Evolutionary conservation across 768 basidiomycete genomes (phyloP).

Genomic region (Boletales sp.): DNA sequence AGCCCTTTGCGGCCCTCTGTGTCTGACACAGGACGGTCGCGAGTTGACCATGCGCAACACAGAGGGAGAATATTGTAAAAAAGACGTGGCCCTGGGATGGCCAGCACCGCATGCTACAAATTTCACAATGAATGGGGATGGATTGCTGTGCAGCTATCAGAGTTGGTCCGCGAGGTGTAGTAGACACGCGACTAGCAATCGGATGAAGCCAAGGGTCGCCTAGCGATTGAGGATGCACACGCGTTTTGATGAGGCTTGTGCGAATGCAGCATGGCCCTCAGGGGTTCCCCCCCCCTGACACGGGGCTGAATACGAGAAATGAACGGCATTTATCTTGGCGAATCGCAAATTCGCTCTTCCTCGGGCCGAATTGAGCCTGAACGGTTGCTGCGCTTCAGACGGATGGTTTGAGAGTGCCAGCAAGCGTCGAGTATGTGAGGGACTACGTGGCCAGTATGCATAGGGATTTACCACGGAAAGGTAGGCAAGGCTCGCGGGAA

Average conservation of each 20-base stretch:
- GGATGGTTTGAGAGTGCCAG: neutral
- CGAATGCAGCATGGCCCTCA: constrained; percentile 24
- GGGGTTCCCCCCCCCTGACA: constrained; percentile 17
- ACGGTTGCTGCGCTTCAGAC: neutral
- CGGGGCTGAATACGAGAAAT: constrained; percentile 12
- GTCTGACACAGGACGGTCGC: constrained; percentile 1
- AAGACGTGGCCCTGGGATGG: neutral
- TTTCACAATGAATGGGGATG: neutral
- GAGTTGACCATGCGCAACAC: constrained; percentile 14
- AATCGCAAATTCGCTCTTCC: constrained; percentile 11
- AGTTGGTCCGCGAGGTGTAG: neutral
- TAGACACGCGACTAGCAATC: neutral
- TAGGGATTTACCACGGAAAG: neutral
- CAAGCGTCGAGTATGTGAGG: neutral
- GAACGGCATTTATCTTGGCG: constrained; percentile 24
- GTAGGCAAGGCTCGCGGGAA: constrained; percentile 20
- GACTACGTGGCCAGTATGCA: neutral
- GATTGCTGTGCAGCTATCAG: neutral
- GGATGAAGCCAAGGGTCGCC: neutral
- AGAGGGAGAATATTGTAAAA: neutral
- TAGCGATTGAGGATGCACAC: constrained; percentile 11
- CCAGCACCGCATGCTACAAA: neutral
- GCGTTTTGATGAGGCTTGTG: constrained; percentile 17
- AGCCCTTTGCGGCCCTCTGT: constrained; percentile 3
- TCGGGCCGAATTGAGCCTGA: constrained; percentile 9